Conservation (phyloP, 108 stramenopile species). For the Cylindrotheca closterium region DNA sequence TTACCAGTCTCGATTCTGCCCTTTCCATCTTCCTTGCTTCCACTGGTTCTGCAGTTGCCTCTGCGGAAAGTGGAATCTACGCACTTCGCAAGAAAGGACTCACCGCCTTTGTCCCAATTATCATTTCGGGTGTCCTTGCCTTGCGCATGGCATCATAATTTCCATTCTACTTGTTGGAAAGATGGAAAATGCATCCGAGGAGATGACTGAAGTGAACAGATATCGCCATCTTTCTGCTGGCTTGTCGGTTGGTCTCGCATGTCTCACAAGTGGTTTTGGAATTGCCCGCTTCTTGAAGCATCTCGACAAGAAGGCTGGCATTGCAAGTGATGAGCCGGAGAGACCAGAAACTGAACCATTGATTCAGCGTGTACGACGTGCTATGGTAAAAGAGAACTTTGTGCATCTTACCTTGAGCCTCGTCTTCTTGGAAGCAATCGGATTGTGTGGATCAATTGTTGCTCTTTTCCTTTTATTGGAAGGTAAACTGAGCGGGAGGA, state of each 20-base stretch:
- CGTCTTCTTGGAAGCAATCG: conserved; percentile 64
- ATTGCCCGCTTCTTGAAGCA: conserved; percentile 47
- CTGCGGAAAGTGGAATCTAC: conserved; percentile 40
- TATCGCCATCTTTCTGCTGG: conserved; percentile 52
- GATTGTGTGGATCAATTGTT: conserved; percentile 61
- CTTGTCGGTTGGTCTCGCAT: conserved; percentile 54
- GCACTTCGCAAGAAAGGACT: conserved; percentile 31
- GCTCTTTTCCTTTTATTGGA: conserved; percentile 49
- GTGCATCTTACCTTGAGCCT: conserved; percentile 18
- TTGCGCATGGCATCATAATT: conserved; percentile 65
- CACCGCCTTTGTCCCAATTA: conserved; percentile 44
- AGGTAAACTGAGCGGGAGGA: no score
- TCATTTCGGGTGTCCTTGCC: conserved; percentile 57
- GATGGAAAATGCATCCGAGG: conserved; percentile 13
- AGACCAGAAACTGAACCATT: conserved; percentile 9
- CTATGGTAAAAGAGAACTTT: no score
- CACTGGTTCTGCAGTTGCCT: conserved; percentile 42
- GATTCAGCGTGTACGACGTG: no score
- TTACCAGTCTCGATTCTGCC: conserved; percentile 40
- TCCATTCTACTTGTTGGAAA: conserved; percentile 32
- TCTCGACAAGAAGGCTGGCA: conserved; percentile 7
- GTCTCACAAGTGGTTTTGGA: conserved; percentile 47
- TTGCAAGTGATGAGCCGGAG: no score
- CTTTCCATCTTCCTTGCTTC: conserved; percentile 43
- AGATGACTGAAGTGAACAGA: conserved; percentile 34